Base-by-base conservation (phyloP, 257 asterid species). In the Phtheirospermum japonicum region DNA sequence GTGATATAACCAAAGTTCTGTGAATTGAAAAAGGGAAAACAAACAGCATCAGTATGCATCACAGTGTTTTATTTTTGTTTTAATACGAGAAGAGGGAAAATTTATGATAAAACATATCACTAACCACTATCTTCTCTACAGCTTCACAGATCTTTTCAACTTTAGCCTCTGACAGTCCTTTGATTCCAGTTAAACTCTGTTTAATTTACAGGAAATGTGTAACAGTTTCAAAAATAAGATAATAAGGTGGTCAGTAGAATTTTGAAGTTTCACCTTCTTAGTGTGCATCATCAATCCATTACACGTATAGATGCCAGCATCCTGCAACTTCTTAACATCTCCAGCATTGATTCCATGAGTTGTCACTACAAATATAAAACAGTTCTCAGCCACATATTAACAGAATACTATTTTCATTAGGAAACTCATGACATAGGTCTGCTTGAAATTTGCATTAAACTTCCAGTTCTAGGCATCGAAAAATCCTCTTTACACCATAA, bases 211-310 rank as follows among this genome's bases (percentile, higher is more conserved):
- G 43, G 65, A 63, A 54, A 60, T 36, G 59, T 32, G 63, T 34
- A 17, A 42, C 56, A 56, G 23, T 32, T 8, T 59, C 39, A 59
- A 59, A 2, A 16, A 48, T 18, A 19, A 42, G 14, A 71, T 2
- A 8, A 5, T 37, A 13, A 66, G 61, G n/a, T 19, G 59, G 49
- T 39, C 46, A 17, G 28, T 71, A 23, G 28, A 23, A 23, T 23
- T 23, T 3, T 49, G 57, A 17, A 56, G 17, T 31, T 45, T 56
- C 62, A 89, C 97, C 96, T 92, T 92, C 83, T 89, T 89, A 13
- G 99, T 89, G 78, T 93, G 97, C 99, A 93, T 93, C 97, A 93
- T 87, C 77, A 93, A 68, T 69, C 97, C 97, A 77, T 87, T 93
- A 81, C 99, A 89, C 30, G 97, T 89, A 64, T 82, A 75, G 77